Percentiles rank a stretch among this genome's conserved stretches.
These are phyloP conservation scores for Blastocystis sp. DNA, from an alignment of 352 stramenopile species.

Conservation along the genomic window DNA sequence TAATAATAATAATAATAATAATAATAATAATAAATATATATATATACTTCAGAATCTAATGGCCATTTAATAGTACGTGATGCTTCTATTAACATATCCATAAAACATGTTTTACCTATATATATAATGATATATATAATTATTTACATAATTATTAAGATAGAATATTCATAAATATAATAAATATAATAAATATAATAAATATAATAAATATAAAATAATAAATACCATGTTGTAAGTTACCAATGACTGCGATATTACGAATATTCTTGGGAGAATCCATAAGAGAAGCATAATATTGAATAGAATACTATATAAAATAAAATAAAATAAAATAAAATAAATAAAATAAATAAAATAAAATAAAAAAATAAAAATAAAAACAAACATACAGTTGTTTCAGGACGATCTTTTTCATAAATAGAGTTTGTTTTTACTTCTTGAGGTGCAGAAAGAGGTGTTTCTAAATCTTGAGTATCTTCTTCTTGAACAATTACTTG, in stretches of 20 bases:
- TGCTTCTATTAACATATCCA: conserved; percentile 66
- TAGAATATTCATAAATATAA: no score
- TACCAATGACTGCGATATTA: conserved; percentile 80
- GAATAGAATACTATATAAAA: conserved; percentile 60
- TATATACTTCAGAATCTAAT: no score
- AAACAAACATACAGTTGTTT: conserved; percentile 48
- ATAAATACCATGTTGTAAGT: conserved; percentile 76
- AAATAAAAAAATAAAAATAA: conserved; percentile 47
- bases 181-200: no score
- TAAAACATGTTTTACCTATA: conserved; percentile 45
- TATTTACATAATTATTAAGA: no score
- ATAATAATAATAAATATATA: conserved; percentile 49
- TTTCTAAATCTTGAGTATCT: conserved; percentile 89
- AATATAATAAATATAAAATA: no score
- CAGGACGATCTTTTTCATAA: conserved; percentile 56
- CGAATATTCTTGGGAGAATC: conserved; percentile 64
- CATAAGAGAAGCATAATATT: conserved; percentile 66
- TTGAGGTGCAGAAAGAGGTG: conserved; percentile 85
- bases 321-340: conserved; percentile 38
- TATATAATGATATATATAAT: neutral
- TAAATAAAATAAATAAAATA: conserved; percentile 56
- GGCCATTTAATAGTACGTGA: conserved; percentile 61
- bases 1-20: conserved; percentile 46
- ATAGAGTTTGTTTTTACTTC: conserved; percentile 72
- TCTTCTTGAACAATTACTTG: conserved; percentile 93